Conservation (phyloP, 1,284 basidiomycete species). For the Irpex lacteus region DNA sequence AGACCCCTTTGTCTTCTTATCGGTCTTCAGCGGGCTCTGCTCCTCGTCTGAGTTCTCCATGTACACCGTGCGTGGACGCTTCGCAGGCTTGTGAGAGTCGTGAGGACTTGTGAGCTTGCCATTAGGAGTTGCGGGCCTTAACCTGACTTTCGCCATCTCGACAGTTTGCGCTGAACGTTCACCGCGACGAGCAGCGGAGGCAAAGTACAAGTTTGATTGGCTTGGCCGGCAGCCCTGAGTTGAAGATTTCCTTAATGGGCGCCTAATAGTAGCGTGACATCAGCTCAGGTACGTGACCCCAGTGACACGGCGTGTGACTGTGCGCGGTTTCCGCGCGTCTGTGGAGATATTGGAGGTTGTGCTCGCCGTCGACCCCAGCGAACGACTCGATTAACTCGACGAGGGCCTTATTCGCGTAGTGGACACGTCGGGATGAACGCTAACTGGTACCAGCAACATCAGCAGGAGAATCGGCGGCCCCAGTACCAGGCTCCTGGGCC, state of each 20-base stretch:
- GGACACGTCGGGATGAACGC: conserved; percentile 1
- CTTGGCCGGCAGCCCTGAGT: too few relatives aligned
- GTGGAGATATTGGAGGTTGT: not conserved
- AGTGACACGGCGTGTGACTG: not conserved
- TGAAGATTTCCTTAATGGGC: too few relatives aligned
- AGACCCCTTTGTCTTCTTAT: conserved; percentile 4
- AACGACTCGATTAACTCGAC: not conserved
- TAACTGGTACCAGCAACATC: conserved; percentile 8
- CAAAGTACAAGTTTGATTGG: not conserved
- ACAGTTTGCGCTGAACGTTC: not conserved
- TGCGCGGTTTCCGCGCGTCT: not conserved
- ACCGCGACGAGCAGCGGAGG: not conserved
- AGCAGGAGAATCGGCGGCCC: conserved; percentile 8
- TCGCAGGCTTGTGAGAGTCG: conserved; percentile 1
- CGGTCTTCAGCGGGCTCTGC: conserved; percentile 13
- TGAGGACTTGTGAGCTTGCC: not conserved
- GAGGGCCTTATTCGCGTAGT: not conserved
- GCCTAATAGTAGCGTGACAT: too few relatives aligned
- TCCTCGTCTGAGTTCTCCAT: conserved; percentile 31
- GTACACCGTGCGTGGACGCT: conserved; percentile 17
- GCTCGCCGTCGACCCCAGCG: not conserved
- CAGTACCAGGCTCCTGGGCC: conserved; percentile 4
- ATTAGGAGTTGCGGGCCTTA: not conserved
- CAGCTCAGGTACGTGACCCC: too few relatives aligned
- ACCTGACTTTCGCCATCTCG: conserved; percentile 8